A percentile compares a stretch with the other conserved stretches of the same genome.
These are phyloP conservation scores for Mycena pura DNA, from an alignment of 768 basidiomycete species.

Conservation along the genomic window DNA sequence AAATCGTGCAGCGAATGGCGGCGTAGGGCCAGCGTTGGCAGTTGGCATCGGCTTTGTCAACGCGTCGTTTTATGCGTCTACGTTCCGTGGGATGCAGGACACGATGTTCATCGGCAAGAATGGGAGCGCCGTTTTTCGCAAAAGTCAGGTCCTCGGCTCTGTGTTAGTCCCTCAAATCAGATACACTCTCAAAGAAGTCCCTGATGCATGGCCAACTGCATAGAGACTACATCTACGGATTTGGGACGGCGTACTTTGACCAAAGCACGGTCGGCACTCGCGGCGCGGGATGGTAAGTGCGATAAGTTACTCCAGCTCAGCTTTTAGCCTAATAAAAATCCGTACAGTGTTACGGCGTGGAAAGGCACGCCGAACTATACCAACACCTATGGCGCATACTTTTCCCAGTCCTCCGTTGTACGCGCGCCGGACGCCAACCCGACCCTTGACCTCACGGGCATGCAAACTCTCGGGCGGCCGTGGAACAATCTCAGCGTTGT, in stretches of 20 bases:
- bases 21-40: conserved; percentile 51
- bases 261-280: conserved; percentile 20
- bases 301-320: not conserved
- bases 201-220: too few species aligned
- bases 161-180: conserved; percentile 49
- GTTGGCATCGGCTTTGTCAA: conserved; percentile 51
- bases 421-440: conserved; percentile 23
- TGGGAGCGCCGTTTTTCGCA: conserved; percentile 47
- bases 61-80: conserved; percentile 52
- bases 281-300: conserved; percentile 17
- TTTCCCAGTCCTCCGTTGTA: conserved; percentile 46
- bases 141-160: conserved; percentile 51
- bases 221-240: conserved; percentile 42
- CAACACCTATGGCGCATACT: conserved; percentile 47
- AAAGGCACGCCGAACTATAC: conserved; percentile 37
- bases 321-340: conserved; percentile 39
- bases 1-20: conserved; percentile 47
- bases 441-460: conserved; percentile 20
- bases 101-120: conserved; percentile 52
- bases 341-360: conserved; percentile 50
- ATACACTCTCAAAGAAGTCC: not conserved
- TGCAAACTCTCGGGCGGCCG: conserved; percentile 41
- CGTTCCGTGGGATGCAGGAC: conserved; percentile 51
- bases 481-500: conserved; percentile 39
- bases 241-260: conserved; percentile 44